Evolutionary conservation across 2,329 filamentous ascomycete genomes (phyloP), one percentile per base, ranked within the genome.

Genomic region (Diaporthe caulivora): DNA sequence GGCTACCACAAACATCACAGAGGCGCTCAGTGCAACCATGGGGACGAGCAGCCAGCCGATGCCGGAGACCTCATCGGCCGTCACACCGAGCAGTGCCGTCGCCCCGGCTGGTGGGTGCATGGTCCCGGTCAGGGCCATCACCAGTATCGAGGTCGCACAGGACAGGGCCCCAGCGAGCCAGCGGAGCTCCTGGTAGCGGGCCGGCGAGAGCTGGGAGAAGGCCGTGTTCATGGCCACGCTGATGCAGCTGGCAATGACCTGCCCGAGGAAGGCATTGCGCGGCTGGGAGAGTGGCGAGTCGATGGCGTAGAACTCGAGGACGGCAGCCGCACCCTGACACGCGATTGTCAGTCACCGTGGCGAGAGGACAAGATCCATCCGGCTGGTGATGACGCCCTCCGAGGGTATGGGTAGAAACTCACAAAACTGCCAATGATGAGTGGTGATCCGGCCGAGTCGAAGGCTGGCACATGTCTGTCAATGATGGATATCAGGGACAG

Each of bases 91-190:
- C 1, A 95, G 82, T 0, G 92, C 93, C 0, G 93, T 95, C 11
- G 93, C 93, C 6, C 93, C 93, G 0, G 92, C 93, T 0, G 93
- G 93, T 0, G 93, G 93, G 76, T 95, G 92, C 0, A 93, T 86
- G 0, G 92, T 94, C 69, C 92, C 92, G 1, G 92, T 95, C 29
- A 94, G 78, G 0, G 87, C 87, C 93, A 95, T 95, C 72, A 90
- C 73, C 1, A 87, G 84, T 0, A 90, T 93, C 0, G 92, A 87
- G 3, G 87, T 80, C 0, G 90, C 92, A 76, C 92, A 94, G 1
- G 91, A 85, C 0, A 95, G 81, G 15, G 92, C 89, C 15, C 90
- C 92, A 1, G 87, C 92, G 0, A 94, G 78, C 87, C 91, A 93
- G 40, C 88, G 88, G 40, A 93, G 82, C 1, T 86, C 80, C 37